A percentile compares a stretch with the other conserved stretches of the same genome.
Conservation (phyloP, 2,329 filamentous ascomycete species). For the Diaporthe citrichinensis region DNA sequence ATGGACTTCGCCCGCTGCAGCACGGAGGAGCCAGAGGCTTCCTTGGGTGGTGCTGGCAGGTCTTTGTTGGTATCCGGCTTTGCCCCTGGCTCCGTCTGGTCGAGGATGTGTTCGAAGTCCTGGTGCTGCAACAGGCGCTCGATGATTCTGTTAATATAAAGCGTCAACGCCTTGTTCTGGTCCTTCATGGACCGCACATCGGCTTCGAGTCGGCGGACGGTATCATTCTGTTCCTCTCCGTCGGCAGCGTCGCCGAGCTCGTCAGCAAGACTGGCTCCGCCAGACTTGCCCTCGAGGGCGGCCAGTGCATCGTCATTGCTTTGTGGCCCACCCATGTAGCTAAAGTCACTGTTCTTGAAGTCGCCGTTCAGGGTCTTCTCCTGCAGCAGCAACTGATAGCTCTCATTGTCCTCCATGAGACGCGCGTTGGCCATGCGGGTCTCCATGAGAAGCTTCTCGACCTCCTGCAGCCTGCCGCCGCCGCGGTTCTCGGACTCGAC, state of each 20-base stretch:
- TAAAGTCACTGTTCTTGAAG: conserved; percentile 86
- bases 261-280: conserved; percentile 79
- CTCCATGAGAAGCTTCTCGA: conserved; percentile 92
- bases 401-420: conserved; percentile 98
- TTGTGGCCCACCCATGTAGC: conserved; percentile 71
- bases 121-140: conserved; percentile 94
- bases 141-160: conserved; percentile 99
- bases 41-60: conserved; percentile 79
- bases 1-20: conserved; percentile 75
- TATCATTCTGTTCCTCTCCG: conserved; percentile 66
- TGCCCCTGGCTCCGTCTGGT: conserved; percentile 76
- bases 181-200: conserved; percentile 88
- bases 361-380: conserved; percentile 97
- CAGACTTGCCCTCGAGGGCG: conserved; percentile 70
- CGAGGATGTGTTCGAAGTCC: conserved; percentile 93
- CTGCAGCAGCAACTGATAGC: conserved; percentile 93
- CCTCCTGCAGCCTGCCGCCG: conserved; percentile 86
- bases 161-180: conserved; percentile 95
- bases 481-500: conserved; percentile 95
- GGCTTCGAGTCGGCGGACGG: conserved; percentile 78
- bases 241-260: conserved; percentile 82
- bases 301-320: conserved; percentile 75
- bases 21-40: conserved; percentile 64
- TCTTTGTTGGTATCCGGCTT: conserved; percentile 80
- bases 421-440: conserved; percentile 95